Evolutionary conservation across 805 yeast genomes (phyloP).

Genomic region (Diddensiella santjacobensis): DNA sequence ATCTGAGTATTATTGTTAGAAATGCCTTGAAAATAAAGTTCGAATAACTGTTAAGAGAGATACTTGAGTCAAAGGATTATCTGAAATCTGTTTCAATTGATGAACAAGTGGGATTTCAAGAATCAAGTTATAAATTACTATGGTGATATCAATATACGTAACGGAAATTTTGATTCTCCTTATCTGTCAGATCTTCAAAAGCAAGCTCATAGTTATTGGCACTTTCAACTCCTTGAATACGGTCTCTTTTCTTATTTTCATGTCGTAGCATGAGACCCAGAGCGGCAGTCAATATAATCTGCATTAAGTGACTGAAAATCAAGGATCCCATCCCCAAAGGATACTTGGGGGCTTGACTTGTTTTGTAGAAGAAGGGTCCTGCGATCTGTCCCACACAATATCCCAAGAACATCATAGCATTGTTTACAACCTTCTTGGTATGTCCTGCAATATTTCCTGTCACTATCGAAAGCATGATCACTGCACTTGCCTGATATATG

Average conservation of each 20-base stretch:
- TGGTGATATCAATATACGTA: constrained; percentile 26
- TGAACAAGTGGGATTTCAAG: too few relatives aligned
- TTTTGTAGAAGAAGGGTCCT: constrained; percentile 43
- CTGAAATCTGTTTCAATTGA: too few relatives aligned
- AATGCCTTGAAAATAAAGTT: too few relatives aligned
- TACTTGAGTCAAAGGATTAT: too few relatives aligned
- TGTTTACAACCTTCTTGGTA: constrained; percentile 50
- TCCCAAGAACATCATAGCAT: constrained; percentile 44
- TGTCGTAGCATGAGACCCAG: constrained; percentile 7
- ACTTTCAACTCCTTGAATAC: constrained; percentile 2
- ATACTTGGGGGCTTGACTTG: constrained; percentile 18
- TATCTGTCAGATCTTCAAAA: constrained; percentile 17
- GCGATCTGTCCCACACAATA: constrained; percentile 53
- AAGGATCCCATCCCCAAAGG: constrained; percentile 26
- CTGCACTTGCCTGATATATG: constrained; percentile 15
- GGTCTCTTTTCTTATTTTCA: constrained; percentile 15
- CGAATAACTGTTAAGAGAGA: too few relatives aligned
- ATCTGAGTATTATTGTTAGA: too few relatives aligned
- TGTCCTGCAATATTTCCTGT: constrained; percentile 53
- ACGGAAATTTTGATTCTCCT: constrained; percentile 16
- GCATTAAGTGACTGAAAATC: constrained; percentile 18
- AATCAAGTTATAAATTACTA: too few relatives aligned
- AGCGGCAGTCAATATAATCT: constrained; percentile 23
- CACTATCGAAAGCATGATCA: constrained; percentile 22
- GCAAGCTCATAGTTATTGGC: constrained; percentile 8